Evolutionary conservation across 805 yeast species (phyloP).

Genomic region (Saccharomyces eubayanus): DNA sequence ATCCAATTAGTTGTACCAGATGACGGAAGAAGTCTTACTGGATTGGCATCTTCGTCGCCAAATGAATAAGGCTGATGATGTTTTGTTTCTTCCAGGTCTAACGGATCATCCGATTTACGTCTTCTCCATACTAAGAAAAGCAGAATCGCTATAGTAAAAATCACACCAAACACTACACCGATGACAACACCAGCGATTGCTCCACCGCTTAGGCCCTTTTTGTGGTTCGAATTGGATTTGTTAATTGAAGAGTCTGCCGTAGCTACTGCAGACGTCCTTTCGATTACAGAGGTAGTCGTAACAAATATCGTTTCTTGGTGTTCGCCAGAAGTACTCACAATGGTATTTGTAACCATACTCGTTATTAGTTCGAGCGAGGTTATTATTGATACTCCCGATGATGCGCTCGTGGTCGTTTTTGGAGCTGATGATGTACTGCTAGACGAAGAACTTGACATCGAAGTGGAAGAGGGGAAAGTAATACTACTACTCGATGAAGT

Average conservation of each 20-base stretch:
- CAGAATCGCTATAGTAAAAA: constrained; percentile 31
- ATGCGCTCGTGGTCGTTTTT: constrained; percentile 9
- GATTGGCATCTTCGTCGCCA: constrained; percentile 26
- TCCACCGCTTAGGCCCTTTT: constrained; percentile 31
- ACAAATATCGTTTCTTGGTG: constrained; percentile 17
- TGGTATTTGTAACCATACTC: constrained; percentile 18
- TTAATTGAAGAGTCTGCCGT: background rate
- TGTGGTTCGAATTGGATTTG: constrained; percentile 2
- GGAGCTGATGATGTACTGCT: constrained; percentile 10
- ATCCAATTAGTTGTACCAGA: constrained; percentile 9
- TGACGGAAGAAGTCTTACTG: constrained; percentile 19
- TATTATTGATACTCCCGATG: constrained; percentile 11
- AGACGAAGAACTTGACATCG: constrained; percentile 8
- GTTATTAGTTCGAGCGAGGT: constrained; percentile 20
- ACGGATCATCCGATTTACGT: constrained; percentile 30
- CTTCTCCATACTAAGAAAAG: constrained; percentile 38
- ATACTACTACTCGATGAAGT: background rate
- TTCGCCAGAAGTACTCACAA: constrained; percentile 16
- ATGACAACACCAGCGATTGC: constrained; percentile 58
- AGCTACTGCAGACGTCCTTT: constrained; percentile 10
- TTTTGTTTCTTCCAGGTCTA: constrained; percentile 37
- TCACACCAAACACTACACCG: constrained; percentile 42
- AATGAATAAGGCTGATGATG: constrained; percentile 31
- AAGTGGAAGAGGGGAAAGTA: constrained; percentile 4
- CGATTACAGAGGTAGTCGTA: constrained; percentile 24